Evolutionary conservation across 441 rosid genomes (phyloP), one percentile per base, ranked within the genome.

Genomic region (Gossypium lobatum): DNA sequence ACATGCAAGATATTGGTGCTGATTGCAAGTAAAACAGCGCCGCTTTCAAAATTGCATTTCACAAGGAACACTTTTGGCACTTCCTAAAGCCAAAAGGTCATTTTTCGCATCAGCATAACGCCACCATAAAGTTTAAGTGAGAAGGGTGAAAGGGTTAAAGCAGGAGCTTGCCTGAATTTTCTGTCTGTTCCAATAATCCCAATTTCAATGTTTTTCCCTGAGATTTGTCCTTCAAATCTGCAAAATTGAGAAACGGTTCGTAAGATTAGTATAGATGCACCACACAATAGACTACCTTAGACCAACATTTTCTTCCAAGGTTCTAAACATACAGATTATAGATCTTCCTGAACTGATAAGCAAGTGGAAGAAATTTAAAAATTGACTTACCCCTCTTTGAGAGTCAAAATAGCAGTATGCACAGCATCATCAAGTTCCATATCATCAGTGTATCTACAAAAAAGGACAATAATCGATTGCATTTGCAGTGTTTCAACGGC

Each of bases 381-480:
- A 20, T 6, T n/a, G 23, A 23, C 42, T 50, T 78, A 95, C 99
- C 99, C 99, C 84, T 96, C 98, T 84, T 96, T 93, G 80, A 96
- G 74, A 7, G 99, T 93, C 81, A 93, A 76, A 53, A 96, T 93
- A 3, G 99, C 98, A 2, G 99, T 96, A 87, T 96, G 99, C 48
- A 96, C 95, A 37, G 98, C 99, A 85, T 93, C 97, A 75, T 96
- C 99, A 55, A 96, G 98, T 84, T 96, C 99, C 98, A 96, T 92
- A 77, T 96, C 99, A 75, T 93, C 98, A 0, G 98, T 89, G 79
- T 92, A 96, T 84, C 99, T 93, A 28, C 53, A 64, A 3, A 3
- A 9, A 75, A 53, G 46, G 64, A 18, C 21, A 53, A 53, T 9
- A 21, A 52, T 54, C 50, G 70, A 72, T 4, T 11, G 34, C 28